A percentile compares a stretch with the other conserved stretches of the same genome.
Conservation (phyloP, 805 yeast species). For the Dipodascus albidus region DNA sequence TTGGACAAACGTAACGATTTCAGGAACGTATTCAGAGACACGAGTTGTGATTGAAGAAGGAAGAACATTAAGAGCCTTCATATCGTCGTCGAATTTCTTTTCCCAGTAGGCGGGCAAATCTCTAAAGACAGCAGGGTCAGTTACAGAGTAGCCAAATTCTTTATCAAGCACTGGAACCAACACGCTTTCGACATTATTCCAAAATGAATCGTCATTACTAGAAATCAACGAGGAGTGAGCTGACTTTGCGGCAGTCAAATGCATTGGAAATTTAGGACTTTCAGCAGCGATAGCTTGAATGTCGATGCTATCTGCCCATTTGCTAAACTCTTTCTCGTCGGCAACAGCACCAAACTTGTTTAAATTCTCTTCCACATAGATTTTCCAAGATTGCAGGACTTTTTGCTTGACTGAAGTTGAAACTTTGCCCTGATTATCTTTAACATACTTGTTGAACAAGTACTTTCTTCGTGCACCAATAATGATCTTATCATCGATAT, state of each 20-base stretch:
- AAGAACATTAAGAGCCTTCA: slow-evolving; percentile 72
- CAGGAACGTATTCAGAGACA: slow-evolving; percentile 92
- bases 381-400: slow-evolving; percentile 33
- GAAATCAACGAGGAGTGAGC: slow-evolving; percentile 36
- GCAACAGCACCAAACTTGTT: slow-evolving; percentile 29
- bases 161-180: slow-evolving; percentile 62
- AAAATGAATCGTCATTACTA: slow-evolving; percentile 28
- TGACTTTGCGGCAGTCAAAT: slow-evolving; percentile 45
- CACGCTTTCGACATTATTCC: slow-evolving; percentile 56
- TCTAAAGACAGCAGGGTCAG: slow-evolving; percentile 75
- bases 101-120: slow-evolving; percentile 88
- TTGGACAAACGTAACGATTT: slow-evolving; percentile 70
- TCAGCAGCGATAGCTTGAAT: slow-evolving; percentile 30
- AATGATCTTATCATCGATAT: slow-evolving; percentile 94
- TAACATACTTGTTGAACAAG: slow-evolving; percentile 52
- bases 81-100: slow-evolving; percentile 68
- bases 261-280: slow-evolving; percentile 84
- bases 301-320: slow-evolving; percentile 36
- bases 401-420: slow-evolving; percentile 29
- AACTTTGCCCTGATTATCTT: slow-evolving; percentile 19
- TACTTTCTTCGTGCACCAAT: slow-evolving; percentile 86
- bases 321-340: slow-evolving; percentile 43
- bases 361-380: slow-evolving; percentile 45
- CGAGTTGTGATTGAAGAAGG: slow-evolving; percentile 83
- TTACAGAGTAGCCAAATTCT: slow-evolving; percentile 61